Conservation (phyloP, 2,329 filamentous ascomycete genomes). For the Pestalotiopsis sp. region DNA sequence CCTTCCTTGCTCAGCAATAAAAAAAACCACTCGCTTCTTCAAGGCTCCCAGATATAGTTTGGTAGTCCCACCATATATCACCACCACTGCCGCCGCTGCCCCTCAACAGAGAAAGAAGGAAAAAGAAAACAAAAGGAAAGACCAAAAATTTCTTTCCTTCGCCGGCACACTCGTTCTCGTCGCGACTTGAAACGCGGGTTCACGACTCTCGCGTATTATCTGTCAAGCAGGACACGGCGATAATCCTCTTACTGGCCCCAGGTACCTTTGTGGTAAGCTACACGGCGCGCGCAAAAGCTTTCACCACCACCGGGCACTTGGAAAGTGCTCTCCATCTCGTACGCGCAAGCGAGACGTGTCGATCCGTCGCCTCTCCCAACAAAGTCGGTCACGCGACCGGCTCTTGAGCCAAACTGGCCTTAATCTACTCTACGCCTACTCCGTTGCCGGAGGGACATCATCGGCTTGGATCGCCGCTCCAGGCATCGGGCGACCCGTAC, state of each 20-base stretch:
- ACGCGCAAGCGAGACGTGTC: background rate
- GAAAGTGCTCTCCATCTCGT: background rate
- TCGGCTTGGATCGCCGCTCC: constrained; percentile 61
- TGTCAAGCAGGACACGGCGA: constrained; percentile 16
- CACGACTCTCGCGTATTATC: constrained; percentile 14
- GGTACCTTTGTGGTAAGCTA: constrained; percentile 14
- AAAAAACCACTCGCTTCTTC: constrained; percentile 16
- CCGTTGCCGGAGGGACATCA: constrained; percentile 63
- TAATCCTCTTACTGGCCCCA: constrained; percentile 18
- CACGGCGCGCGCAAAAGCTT: constrained; percentile 9
- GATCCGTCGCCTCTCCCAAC: background rate
- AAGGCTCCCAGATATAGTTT: constrained; percentile 20
- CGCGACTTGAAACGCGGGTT: constrained; percentile 12
- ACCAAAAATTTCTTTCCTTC: constrained; percentile 8
- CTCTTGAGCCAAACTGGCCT: constrained; percentile 60
- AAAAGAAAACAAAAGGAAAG: background rate
- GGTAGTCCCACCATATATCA: constrained; percentile 19
- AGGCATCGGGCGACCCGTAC: constrained; percentile 51
- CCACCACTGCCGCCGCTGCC: constrained; percentile 8
- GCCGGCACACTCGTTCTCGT: constrained; percentile 19
- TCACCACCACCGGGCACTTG: background rate
- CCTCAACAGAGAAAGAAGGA: background rate
- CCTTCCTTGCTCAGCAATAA: constrained; percentile 13
- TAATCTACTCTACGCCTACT: constrained; percentile 59
- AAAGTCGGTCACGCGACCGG: constrained; percentile 32